These are phyloP conservation scores for Vitellaria paradoxa DNA, from an alignment of 179 eudicot genomes.

Conservation along the genomic window DNA sequence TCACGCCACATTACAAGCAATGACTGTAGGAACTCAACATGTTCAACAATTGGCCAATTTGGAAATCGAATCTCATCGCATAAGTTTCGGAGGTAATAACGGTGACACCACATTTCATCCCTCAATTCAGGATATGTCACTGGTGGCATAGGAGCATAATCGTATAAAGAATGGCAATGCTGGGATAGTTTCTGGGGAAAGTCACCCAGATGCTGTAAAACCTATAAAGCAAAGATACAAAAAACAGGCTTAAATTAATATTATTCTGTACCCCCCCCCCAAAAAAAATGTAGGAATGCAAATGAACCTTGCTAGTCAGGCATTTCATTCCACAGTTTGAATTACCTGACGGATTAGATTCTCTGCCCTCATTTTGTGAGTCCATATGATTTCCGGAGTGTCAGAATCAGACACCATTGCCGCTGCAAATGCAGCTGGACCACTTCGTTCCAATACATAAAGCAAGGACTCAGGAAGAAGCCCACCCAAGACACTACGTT, in stretches of 20 bases:
- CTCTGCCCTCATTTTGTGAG: slow-evolving; percentile 99
- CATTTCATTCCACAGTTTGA: neutral
- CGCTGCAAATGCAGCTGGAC: slow-evolving; percentile 95
- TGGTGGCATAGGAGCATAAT: slow-evolving; percentile 99
- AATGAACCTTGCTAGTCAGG: neutral
- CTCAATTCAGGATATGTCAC: slow-evolving; percentile 92
- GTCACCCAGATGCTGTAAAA: slow-evolving; percentile 99
- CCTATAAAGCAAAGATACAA: slow-evolving; percentile 38
- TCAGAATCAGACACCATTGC: slow-evolving; percentile 99
- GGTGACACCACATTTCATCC: slow-evolving; percentile 99
- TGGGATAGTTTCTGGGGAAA: slow-evolving; percentile 96
- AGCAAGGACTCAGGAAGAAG: slow-evolving; percentile 94
- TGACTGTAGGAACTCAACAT: slow-evolving; percentile 96
- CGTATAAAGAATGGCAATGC: slow-evolving; percentile 93
- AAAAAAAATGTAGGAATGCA: slow-evolving; percentile 2
- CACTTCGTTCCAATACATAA: slow-evolving; percentile 95
- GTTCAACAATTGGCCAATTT: slow-evolving; percentile 99
- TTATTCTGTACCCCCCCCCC: neutral
- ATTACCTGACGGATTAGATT: slow-evolving; percentile 92
- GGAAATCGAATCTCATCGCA: slow-evolving; percentile 98
- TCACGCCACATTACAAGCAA: slow-evolving; percentile 99
- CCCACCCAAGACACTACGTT: slow-evolving; percentile 98
- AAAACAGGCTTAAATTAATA: neutral
- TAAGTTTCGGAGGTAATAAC: slow-evolving; percentile 95
- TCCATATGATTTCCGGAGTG: slow-evolving; percentile 99